Conservation (phyloP, 805 yeast genomes). For the Scheffersomyces stipitis region DNA sequence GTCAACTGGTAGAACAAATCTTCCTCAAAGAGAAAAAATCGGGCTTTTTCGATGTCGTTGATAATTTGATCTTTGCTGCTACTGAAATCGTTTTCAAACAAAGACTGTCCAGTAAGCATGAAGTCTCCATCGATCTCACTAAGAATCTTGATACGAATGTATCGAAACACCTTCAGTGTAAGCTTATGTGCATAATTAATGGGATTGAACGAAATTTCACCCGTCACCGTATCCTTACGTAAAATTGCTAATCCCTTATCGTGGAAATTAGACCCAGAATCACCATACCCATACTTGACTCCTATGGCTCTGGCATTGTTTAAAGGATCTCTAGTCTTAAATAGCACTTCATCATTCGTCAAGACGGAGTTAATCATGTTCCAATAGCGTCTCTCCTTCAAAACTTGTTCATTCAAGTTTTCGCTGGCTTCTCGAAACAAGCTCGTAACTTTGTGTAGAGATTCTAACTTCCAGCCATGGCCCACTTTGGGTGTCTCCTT, state of each 20-base stretch:
- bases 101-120: conserved; percentile 59
- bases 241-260: conserved; percentile 78
- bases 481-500: conserved; percentile 44
- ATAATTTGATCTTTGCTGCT: conserved; percentile 30
- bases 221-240: conserved; percentile 43
- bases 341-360: conserved; percentile 57
- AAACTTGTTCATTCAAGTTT: conserved; percentile 53
- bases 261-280: conserved; percentile 76
- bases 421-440: conserved; percentile 52
- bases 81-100: conserved; percentile 22
- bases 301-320: conserved; percentile 58
- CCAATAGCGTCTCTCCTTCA: conserved; percentile 71
- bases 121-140: conserved; percentile 55
- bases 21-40: conserved; percentile 81
- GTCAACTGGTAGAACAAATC: conserved; percentile 78
- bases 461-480: conserved; percentile 83
- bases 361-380: conserved; percentile 45
- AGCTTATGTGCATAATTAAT: conserved; percentile 27
- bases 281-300: conserved; percentile 87
- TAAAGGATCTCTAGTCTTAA: conserved; percentile 59
- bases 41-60: conserved; percentile 60
- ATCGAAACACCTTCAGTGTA: conserved; percentile 40
- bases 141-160: conserved; percentile 59
- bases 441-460: conserved; percentile 55
- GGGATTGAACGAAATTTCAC: conserved; percentile 35